Conservation (phyloP, 805 yeast species). For the Wickerhamomyces queroliae region DNA sequence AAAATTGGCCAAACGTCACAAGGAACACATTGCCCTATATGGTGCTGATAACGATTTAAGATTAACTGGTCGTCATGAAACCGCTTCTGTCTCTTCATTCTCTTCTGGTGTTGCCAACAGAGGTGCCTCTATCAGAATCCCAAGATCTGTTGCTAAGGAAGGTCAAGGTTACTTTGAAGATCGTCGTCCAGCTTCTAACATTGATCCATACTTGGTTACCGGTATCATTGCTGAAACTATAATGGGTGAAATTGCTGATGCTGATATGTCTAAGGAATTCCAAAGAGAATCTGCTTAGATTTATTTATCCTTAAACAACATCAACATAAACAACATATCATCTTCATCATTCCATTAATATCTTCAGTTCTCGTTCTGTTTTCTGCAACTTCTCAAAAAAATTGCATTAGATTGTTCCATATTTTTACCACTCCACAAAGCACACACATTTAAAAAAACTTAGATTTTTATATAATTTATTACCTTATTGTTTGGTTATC, state of each 20-base stretch:
- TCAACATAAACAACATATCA: not conserved
- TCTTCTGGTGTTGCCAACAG: conserved; percentile 99
- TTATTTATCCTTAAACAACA: not conserved
- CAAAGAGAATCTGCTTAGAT: conserved; percentile 61
- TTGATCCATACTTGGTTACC: conserved; percentile 97
- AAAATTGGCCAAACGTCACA: conserved; percentile 92
- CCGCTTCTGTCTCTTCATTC: conserved; percentile 88
- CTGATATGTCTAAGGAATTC: conserved; percentile 88
- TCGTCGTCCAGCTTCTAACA: conserved; percentile 99
- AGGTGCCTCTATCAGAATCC: conserved; percentile 98
- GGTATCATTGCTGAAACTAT: conserved; percentile 98
- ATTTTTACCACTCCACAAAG: too few relatives aligned
- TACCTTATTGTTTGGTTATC: too few relatives aligned
- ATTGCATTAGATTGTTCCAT: too few relatives aligned
- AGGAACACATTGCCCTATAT: conserved; percentile 90
- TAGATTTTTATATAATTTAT: too few relatives aligned
- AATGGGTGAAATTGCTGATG: conserved; percentile 90
- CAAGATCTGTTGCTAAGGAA: conserved; percentile 97
- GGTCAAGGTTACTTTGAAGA: conserved; percentile 99
- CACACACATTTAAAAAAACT: too few relatives aligned
- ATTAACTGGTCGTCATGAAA: conserved; percentile 97
- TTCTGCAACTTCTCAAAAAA: too few relatives aligned
- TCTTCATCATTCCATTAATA: not conserved
- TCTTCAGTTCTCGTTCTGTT: too few relatives aligned
- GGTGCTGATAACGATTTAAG: conserved; percentile 95